Conservation (phyloP, 129 eudicot species). For the Rutidosis leptorrhynchoides region DNA sequence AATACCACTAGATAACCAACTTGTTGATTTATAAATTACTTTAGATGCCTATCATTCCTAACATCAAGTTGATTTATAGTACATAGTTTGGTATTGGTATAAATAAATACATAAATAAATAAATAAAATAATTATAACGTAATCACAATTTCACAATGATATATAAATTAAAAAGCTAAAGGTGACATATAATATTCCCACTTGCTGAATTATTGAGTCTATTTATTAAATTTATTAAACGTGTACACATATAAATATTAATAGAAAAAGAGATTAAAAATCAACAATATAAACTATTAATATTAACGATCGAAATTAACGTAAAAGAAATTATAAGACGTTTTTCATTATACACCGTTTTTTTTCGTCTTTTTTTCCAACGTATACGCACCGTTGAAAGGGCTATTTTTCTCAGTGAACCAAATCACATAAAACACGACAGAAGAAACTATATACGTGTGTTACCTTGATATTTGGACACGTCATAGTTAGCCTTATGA, state of each 20-base stretch:
- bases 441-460: neutral
- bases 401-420: no score
- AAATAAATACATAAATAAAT: no score
- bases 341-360: no score
- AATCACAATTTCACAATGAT: neutral
- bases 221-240: neutral
- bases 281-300: no score
- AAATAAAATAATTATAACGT: no score
- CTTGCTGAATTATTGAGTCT: constrained; percentile 24
- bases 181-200: constrained; percentile 5
- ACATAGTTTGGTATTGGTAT: constrained; percentile 3
- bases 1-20: constrained; percentile 28
- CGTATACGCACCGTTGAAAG: no score
- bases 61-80: constrained; percentile 28
- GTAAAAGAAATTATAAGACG: no score
- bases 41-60: neutral
- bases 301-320: no score
- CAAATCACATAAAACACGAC: no score
- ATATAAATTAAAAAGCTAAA: neutral
- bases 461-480: neutral
- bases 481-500: constrained; percentile 4
- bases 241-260: no score
- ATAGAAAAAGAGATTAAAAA: no score
- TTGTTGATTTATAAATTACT: constrained; percentile 11
- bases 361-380: neutral